Evolutionary conservation across 2,329 filamentous ascomycete genomes (phyloP), one percentile per base, ranked within the genome.

Genomic region (Lecanicillium sp.): DNA sequence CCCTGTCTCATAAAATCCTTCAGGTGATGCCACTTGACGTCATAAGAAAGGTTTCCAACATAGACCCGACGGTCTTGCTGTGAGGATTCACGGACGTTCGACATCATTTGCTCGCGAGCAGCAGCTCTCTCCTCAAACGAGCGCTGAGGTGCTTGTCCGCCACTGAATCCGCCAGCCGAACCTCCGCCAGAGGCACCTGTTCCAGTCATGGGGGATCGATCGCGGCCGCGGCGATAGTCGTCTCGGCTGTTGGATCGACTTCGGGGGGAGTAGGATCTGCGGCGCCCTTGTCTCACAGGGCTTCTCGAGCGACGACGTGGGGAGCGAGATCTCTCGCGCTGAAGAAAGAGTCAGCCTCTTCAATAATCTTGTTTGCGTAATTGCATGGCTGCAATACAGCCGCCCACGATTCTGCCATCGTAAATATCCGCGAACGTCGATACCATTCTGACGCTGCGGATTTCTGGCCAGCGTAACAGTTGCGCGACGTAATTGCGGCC

Each of bases 1-100:
- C 92, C 90, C 80, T 95, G 87, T 78, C 92, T 85, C 92, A 98
- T 98, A 63, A 97, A 97, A 72, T 98, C 92, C 74, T 98, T 98
- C 47, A 98, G 79, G 59, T 97, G 92, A 72, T 97, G 90, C 92
- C 92, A 98, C 74, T 98, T 98, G 64, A 98, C 92, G 74, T 98
- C 92, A 72, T 98, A 98, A 36, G 89, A 92, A 54, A 98, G 77
- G 63, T 98, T 98, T 66, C 92, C 92, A 62, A 98, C 92, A 64
- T 98, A 98, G 78, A 98, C 92, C 51, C 92, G 89, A 59, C 92
- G 90, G 74, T 98, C 92, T 69, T 98, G 92, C 64, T 97, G 92
- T 46, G 92, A 97, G 33, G 86, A 84, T 59, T 97, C 92, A 59
- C 88, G 83, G 54, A 96, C 83, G 60, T 79, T 88, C 66, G 81